Percentiles rank a stretch among this genome's conserved stretches.
phyloP scores from a whole-genome alignment of 345 rosid genomes.

The Eucalyptus regnans region DNA sequence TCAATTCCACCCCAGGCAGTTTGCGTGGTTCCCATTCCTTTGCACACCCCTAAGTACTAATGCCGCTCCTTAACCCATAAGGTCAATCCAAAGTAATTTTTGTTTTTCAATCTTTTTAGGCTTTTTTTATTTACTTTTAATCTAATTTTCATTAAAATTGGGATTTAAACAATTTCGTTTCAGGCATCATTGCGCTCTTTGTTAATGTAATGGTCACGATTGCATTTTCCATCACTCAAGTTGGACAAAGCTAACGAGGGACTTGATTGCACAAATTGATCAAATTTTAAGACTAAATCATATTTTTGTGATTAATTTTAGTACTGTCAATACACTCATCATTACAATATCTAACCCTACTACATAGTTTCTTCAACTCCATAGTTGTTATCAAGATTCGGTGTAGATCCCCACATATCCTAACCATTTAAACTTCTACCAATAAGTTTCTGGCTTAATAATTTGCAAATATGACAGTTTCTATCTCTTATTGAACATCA shows the following conservation, averaged over 20 bases:
- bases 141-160: not conserved
- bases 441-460: not conserved
- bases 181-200: not conserved
- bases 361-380: not conserved
- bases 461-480: not conserved
- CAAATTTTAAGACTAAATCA: not conserved
- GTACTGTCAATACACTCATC: not conserved
- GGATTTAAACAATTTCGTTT: not conserved
- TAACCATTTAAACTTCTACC: not conserved
- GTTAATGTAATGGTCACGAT: not conserved
- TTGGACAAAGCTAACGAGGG: not conserved
- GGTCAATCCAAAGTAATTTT: not conserved
- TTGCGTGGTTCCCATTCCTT: too few species aligned
- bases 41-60: too few species aligned
- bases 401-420: not conserved
- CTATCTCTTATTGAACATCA: not conserved
- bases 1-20: accelerated
- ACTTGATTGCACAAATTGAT: not conserved
- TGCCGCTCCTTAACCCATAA: not conserved
- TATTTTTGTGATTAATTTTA: too few species aligned
- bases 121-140: not conserved
- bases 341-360: not conserved
- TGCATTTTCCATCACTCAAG: not conserved
- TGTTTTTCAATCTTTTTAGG: too few species aligned
- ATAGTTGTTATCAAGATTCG: not conserved